These are phyloP conservation scores for Phytopythium boreale DNA, from an alignment of 352 stramenopile species.

Conservation along the genomic window DNA sequence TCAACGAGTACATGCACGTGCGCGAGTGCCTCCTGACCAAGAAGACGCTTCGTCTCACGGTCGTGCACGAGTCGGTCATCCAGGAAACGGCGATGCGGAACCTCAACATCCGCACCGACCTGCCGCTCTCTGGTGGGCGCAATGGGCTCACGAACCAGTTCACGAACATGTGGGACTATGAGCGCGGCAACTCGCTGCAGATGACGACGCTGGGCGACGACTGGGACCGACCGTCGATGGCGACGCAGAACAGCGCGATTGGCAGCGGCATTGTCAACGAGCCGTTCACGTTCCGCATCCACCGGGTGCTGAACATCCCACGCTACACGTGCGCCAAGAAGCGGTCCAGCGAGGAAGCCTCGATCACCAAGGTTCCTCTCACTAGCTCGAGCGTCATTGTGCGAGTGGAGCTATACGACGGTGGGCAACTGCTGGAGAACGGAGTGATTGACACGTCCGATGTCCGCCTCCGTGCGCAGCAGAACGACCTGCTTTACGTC, in stretches of 20 bases:
- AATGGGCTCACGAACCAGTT: slow-evolving; percentile 45
- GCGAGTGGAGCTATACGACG: slow-evolving; percentile 76
- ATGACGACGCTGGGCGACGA: slow-evolving; percentile 76
- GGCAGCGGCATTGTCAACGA: slow-evolving; percentile 58
- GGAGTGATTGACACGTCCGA: slow-evolving; percentile 66
- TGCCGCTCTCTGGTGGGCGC: slow-evolving; percentile 23
- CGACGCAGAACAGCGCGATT: slow-evolving; percentile 20
- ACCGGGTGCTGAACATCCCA: slow-evolving; percentile 82
- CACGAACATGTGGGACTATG: slow-evolving; percentile 50
- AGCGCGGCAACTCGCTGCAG: slow-evolving; percentile 54
- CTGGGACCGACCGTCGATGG: slow-evolving; percentile 48
- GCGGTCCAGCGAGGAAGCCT: slow-evolving; percentile 65
- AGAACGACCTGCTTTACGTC: slow-evolving; percentile 65
- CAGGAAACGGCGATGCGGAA: slow-evolving; percentile 80
- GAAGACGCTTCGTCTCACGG: slow-evolving; percentile 80
- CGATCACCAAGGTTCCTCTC: slow-evolving; percentile 42
- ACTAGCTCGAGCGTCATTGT: slow-evolving; percentile 68
- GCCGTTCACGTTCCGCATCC: slow-evolving; percentile 67
- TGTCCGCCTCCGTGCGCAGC: slow-evolving; percentile 67
- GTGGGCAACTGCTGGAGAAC: slow-evolving; percentile 65
- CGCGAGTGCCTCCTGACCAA: slow-evolving; percentile 84
- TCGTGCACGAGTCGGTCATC: slow-evolving; percentile 86
- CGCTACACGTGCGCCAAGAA: slow-evolving; percentile 64
- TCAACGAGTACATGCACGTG: slow-evolving; percentile 89
- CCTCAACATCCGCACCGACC: slow-evolving; percentile 65